A percentile compares a stretch with the other conserved stretches of the same genome.
Conservation (phyloP, 2,329 filamentous ascomycete genomes). For the Coniochaeta ligniaria region DNA sequence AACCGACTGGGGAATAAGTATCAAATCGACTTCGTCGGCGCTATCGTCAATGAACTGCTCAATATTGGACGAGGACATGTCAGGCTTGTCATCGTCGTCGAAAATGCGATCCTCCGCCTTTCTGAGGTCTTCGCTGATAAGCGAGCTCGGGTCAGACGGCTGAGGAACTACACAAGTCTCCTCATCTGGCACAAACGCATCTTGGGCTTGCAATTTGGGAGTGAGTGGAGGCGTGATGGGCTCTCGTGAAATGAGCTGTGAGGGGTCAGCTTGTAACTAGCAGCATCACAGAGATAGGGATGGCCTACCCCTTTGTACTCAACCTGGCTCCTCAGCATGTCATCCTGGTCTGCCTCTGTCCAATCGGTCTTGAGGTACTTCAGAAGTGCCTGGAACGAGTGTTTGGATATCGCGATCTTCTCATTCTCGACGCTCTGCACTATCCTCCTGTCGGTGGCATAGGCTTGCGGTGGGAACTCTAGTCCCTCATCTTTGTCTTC, state of each 20-base stretch:
- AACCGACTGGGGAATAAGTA: neutral
- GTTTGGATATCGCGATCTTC: conserved; percentile 12
- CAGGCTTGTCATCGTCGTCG: conserved; percentile 11
- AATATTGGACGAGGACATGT: conserved; percentile 3
- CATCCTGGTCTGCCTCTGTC: conserved; percentile 10
- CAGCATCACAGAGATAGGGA: neutral
- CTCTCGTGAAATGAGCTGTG: conserved; percentile 7
- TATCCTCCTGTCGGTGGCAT: conserved; percentile 1
- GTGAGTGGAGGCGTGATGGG: conserved; percentile 17
- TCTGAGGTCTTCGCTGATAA: conserved; percentile 14
- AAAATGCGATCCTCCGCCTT: conserved; percentile 15
- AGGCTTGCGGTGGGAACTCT: conserved; percentile 11
- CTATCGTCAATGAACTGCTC: neutral
- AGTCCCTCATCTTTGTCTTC: conserved; percentile 16
- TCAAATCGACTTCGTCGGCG: neutral
- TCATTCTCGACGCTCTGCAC: conserved; percentile 12
- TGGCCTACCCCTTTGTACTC: conserved; percentile 12
- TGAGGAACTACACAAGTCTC: conserved; percentile 12
- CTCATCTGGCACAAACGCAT: conserved; percentile 10
- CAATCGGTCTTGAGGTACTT: conserved; percentile 10
- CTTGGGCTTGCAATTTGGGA: conserved; percentile 5
- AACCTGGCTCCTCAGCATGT: conserved; percentile 6
- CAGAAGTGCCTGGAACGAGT: conserved; percentile 10
- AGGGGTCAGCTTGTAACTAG: neutral
- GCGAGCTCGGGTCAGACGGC: conserved; percentile 11